A percentile compares a stretch with the other conserved stretches of the same genome.
These are phyloP conservation scores for Lepidopterella palustris DNA, from an alignment of 495 filamentous ascomycete species.

Conservation along the genomic window DNA sequence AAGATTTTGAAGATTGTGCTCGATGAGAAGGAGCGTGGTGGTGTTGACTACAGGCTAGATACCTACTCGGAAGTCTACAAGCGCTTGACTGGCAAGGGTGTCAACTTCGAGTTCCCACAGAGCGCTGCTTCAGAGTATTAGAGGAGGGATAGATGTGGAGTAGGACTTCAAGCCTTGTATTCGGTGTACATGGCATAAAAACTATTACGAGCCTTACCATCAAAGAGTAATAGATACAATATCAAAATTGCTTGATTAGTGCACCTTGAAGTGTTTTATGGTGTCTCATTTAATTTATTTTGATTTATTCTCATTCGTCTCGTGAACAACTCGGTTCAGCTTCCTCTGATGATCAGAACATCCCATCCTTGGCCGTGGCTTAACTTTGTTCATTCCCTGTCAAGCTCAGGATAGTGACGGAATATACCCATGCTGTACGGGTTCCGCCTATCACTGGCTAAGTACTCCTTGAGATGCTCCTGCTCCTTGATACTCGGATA, in stretches of 20 bases:
- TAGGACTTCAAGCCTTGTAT: slow-evolving; percentile 19
- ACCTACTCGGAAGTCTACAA: slow-evolving; percentile 99
- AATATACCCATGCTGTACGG: slow-evolving; percentile 53
- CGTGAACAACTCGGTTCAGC: no score
- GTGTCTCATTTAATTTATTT: background rate
- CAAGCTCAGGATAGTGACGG: slow-evolving; percentile 57
- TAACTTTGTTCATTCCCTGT: slow-evolving; percentile 32
- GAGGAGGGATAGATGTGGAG: slow-evolving; percentile 31
- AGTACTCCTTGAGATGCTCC: slow-evolving; percentile 52
- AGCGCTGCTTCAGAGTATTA: slow-evolving; percentile 72
- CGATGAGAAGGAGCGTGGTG: slow-evolving; percentile 98
- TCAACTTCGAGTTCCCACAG: slow-evolving; percentile 96
- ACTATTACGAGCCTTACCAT: background rate
- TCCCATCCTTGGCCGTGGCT: background rate
- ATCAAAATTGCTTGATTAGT: background rate
- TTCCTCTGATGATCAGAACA: background rate
- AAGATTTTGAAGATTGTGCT: slow-evolving; percentile 97
- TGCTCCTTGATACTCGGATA: slow-evolving; percentile 50
- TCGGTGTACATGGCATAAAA: slow-evolving; percentile 24
- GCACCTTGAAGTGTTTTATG: background rate
- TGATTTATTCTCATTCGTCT: background rate
- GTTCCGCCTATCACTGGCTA: slow-evolving; percentile 51
- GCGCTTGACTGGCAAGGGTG: slow-evolving; percentile 85
- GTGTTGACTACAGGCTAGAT: slow-evolving; percentile 96
- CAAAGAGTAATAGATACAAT: background rate